Evolutionary conservation across 2,329 filamentous ascomycete species (phyloP), one percentile per base, ranked within the genome.

Genomic region (Alternaria rosae): DNA sequence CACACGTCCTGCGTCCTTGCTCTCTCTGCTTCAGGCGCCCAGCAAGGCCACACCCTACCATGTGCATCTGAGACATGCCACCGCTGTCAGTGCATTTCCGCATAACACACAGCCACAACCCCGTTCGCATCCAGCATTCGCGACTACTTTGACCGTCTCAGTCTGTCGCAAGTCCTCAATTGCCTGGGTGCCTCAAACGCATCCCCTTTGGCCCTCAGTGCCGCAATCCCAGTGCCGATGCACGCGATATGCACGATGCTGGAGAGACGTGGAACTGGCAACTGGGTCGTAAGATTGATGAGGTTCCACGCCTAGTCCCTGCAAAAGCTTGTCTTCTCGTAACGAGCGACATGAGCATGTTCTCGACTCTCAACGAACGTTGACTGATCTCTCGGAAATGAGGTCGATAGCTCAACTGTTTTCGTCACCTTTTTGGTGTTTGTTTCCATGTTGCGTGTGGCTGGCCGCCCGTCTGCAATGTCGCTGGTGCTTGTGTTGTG

Each of bases 41-140:
- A 48, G n/a, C 54, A 20, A 25, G 43, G 20, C 43, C 53, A 47
- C 42, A 30, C 20, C 53, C 41, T 52, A 26, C 62, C 62, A 62
- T 67, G 62, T 59, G 41, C 56, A 30, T 32, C 43, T 42, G 58
- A 45, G 58, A 61, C 57, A 57, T 35, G 52, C 32, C 54, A 21
- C 47, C 42, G 59, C 47, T 28, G 60, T 59, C 55, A 57, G 48
- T 43, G 55, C 48, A 59, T 61, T 55, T 38, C 20, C 51, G 59
- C 61, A 62, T 61, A 32, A 54, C 44, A 60, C 64, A 59, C 66
- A 67, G 65, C 65, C 65, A 61, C 64, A 38, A 23, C 20, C 38
- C 17, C 47, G 47, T 25, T 38, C 48, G 28, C 43, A 25, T 28
- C 21, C 15, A 17, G 28, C 12, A 5, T 8, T 43, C 12, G 32